phyloP scores from a whole-genome alignment of 1,139 yeast genomes.

The Blastobotrys persicus region DNA sequence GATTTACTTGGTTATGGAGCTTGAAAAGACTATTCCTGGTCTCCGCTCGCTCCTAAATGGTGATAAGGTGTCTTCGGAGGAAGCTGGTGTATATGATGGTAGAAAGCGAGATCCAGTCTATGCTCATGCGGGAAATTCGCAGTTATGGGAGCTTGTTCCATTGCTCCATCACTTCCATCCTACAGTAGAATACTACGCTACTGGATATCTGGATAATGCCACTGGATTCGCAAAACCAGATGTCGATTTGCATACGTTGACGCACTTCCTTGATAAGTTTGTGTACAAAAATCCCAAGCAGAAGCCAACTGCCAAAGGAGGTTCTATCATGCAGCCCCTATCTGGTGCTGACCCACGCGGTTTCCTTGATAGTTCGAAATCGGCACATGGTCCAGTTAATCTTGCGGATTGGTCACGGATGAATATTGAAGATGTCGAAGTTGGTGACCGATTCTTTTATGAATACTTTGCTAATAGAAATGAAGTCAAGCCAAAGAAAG shows the following conservation, averaged over 20 bases:
- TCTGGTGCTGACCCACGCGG: constrained; percentile 66
- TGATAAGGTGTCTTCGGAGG: constrained; percentile 34
- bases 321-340: constrained; percentile 96
- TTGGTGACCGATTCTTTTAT: constrained; percentile 87
- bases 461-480: constrained; percentile 75
- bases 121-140: constrained; percentile 84
- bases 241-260: constrained; percentile 77
- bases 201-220: constrained; percentile 48
- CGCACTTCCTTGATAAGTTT: constrained; percentile 92
- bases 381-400: constrained; percentile 63
- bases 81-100: constrained; percentile 61
- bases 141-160: constrained; percentile 81
- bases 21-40: constrained; percentile 53
- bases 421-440: constrained; percentile 64
- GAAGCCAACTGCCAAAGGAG: constrained; percentile 67
- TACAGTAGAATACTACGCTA: constrained; percentile 79
- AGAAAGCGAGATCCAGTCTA: constrained; percentile 86
- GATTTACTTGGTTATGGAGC: constrained; percentile 69
- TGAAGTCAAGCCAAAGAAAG: constrained; percentile 41
- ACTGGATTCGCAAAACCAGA: constrained; percentile 68
- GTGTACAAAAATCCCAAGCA: constrained; percentile 91
- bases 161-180: constrained; percentile 88
- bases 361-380: constrained; percentile 46
- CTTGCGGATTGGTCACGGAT: constrained; percentile 78
- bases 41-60: constrained; percentile 46